Evolutionary conservation across 352 stramenopile species (phyloP), one percentile per base, ranked within the genome.

Genomic region (Globisporangium okanoganense): DNA sequence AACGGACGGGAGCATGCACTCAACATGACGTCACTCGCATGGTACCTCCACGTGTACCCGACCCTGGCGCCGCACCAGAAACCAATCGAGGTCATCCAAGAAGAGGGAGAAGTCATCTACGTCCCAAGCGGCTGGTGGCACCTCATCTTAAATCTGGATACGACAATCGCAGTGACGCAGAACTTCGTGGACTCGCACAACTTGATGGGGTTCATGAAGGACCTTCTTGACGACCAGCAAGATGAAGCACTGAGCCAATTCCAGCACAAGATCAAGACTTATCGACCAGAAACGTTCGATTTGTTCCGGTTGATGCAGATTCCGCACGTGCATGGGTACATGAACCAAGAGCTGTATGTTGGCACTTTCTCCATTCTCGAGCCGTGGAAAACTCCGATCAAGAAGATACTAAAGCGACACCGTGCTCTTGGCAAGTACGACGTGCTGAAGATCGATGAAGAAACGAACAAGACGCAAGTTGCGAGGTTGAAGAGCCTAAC

Each of bases 51-150:
- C 61, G 82, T 95, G 20, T 95, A 95, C 54, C 86, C 86, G 25
- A 93, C 81, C 36, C 75, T 95, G 29, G 53, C 64, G 35, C 73
- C 82, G 7, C 77, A 90, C 50, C 62, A 95, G 62, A 88, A 85
- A 38, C 86, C 86, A 22, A 72, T 87, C 12, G 84, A 95, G 60
- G 72, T 95, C 3, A 82, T 98, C 31, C 94, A 98, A 49, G 79
- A 97, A 66, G 82, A 95, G 13, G 96, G 97, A 12, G 97, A 99
- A 64, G 93, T 97, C 5, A 88, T 99, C 48, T 99, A 98, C 79
- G 95, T 99, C 24, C 96, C 97, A 6, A 97, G 94, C 63, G 95
- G 96, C 18, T 99, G 96, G 96, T 99, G 96, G 96, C 97, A 99
- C 66, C 80, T 94, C 51, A 96, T 99, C 20, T 74, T 99, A 49